phyloP scores from a whole-genome alignment of 2,329 filamentous ascomycete species.

The Colletotrichum cordylinicola region DNA sequence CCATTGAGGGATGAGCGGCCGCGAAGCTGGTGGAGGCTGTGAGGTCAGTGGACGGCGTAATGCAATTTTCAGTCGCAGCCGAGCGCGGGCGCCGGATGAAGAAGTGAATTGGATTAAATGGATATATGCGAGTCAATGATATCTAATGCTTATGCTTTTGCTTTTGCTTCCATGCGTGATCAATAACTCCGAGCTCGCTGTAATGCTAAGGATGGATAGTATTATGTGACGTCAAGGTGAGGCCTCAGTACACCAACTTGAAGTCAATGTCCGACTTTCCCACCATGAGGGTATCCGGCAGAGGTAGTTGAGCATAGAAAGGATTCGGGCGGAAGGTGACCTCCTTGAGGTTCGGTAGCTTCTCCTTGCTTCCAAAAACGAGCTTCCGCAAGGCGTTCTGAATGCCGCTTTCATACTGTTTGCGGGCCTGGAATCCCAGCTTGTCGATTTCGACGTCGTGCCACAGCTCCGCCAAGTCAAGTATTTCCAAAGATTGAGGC shows the following conservation, averaged over 20 bases:
- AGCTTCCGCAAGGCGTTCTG: slow-evolving; percentile 37
- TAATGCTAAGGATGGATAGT: not conserved
- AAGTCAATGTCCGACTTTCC: not conserved
- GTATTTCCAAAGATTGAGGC: not conserved
- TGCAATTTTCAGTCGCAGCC: not conserved
- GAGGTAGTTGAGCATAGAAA: slow-evolving; percentile 7
- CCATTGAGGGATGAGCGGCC: not conserved
- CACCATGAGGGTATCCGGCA: slow-evolving; percentile 2
- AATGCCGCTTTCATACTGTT: slow-evolving; percentile 32
- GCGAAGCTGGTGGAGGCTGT: not conserved
- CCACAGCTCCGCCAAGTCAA: slow-evolving; percentile 19
- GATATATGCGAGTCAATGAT: not conserved
- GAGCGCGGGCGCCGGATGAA: not conserved
- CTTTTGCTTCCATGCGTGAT: not conserved
- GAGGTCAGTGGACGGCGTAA: not conserved
- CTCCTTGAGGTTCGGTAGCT: slow-evolving; percentile 7
- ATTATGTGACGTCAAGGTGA: not conserved
- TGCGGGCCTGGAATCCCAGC: not conserved
- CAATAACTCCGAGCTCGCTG: not conserved
- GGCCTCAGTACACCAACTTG: slow-evolving; percentile 6
- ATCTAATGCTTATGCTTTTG: not conserved
- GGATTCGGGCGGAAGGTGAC: slow-evolving; percentile 17
- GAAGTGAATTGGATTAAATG: not conserved
- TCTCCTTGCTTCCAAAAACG: slow-evolving; percentile 25
- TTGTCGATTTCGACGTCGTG: slow-evolving; percentile 10